phyloP scores from a whole-genome alignment of 345 rosid species.

The Pseudoturritis turrita region DNA sequence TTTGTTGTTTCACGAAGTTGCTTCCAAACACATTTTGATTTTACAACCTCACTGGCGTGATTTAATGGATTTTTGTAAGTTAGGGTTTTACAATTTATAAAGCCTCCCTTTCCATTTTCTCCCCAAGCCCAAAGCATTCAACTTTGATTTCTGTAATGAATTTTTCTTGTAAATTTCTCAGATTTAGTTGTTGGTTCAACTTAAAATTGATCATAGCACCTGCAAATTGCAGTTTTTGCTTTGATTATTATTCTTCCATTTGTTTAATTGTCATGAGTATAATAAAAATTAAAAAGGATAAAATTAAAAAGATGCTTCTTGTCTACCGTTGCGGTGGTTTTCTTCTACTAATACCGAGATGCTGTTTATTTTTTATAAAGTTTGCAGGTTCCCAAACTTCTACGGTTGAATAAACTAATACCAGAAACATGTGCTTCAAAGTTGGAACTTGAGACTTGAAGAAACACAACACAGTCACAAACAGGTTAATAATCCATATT shows the following conservation, averaged over 20 bases:
- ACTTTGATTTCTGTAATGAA: neutral
- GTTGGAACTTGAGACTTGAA: slow-evolving; percentile 60
- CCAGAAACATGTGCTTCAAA: slow-evolving; percentile 34
- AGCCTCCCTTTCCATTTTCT: neutral
- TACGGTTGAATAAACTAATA: slow-evolving; percentile 38
- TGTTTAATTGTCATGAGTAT: neutral
- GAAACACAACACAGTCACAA: slow-evolving; percentile 24
- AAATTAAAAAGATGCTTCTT: slow-evolving; percentile 58
- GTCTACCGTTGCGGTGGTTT: slow-evolving; percentile 73
- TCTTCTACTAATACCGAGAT: slow-evolving; percentile 68
- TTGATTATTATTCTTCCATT: slow-evolving; percentile 39
- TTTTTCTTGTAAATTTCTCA: slow-evolving; percentile 42
- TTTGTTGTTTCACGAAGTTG: neutral
- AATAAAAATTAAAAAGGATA: slow-evolving; percentile 36
- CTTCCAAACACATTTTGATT: neutral
- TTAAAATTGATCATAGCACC: slow-evolving; percentile 41
- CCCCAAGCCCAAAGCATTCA: neutral
- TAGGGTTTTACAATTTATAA: neutral
- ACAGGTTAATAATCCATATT: slow-evolving; percentile 4
- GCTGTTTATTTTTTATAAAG: slow-evolving; percentile 52
- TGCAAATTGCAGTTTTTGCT: slow-evolving; percentile 34
- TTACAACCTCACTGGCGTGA: neutral
- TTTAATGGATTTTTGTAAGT: neutral
- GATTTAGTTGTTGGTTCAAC: slow-evolving; percentile 39
- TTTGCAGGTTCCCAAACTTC: slow-evolving; percentile 66